These are phyloP conservation scores for Eutrema yunnanense DNA, from an alignment of 345 rosid species.

Conservation along the genomic window DNA sequence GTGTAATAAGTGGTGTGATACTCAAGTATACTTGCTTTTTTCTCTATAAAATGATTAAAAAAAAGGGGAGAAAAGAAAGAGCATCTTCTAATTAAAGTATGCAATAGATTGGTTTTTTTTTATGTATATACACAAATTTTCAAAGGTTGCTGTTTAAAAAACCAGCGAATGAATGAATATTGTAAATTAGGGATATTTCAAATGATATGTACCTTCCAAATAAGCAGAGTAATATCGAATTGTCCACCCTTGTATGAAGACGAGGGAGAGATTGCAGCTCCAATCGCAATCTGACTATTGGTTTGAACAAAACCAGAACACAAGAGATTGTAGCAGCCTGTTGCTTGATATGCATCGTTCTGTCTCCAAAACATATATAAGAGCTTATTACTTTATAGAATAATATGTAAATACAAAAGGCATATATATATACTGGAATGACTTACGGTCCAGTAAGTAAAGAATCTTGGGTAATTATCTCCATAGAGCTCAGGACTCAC, in stretches of 20 bases:
- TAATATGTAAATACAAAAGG: neutral
- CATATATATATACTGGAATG: no score
- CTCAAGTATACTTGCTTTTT: conserved; percentile 26
- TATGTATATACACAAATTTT: neutral
- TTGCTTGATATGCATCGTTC: conserved; percentile 95
- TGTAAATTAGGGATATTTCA: neutral
- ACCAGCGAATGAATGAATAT: neutral
- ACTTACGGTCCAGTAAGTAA: conserved; percentile 99
- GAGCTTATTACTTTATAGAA: neutral
- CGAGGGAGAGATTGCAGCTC: conserved; percentile 97
- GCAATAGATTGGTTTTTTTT: neutral
- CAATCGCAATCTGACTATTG: conserved; percentile 73
- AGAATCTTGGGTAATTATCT: conserved; percentile 91
- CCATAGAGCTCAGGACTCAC: conserved; percentile 98
- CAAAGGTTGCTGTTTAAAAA: neutral
- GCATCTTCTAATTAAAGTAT: conserved; percentile 16
- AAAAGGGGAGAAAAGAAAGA: neutral
- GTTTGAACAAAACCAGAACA: conserved; percentile 99
- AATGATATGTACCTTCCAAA: conserved; percentile 78
- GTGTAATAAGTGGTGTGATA: conserved; percentile 30
- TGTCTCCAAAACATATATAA: conserved; percentile 19
- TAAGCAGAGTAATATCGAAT: conserved; percentile 78
- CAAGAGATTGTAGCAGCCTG: conserved; percentile 92
- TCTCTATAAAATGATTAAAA: neutral
- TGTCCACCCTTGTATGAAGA: conserved; percentile 83